Base-by-base conservation (phyloP, 129 eudicot genomes). In the Artemisia tridentata region DNA sequence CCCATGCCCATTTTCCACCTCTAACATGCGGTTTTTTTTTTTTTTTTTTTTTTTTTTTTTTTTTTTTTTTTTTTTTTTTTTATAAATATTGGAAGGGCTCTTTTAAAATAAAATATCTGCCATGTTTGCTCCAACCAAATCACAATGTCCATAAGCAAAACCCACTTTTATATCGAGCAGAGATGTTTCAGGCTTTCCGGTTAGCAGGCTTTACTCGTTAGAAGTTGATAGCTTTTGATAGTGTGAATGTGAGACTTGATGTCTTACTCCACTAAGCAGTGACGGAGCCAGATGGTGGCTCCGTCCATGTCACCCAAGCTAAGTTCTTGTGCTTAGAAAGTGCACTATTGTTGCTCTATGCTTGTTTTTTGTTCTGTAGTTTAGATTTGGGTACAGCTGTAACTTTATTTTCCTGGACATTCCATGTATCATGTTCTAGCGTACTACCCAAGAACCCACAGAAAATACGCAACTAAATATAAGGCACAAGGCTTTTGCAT, bases 221-320 rank as follows among this genome's bases (percentile, higher is more conserved):
- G 12, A 25, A 58, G 64, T 58, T 58, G 14, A 58, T 23, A 58
- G 41, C 64, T 4, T 29, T 27, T 14, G 45, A 23, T 18, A 23
- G 46, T 60, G 65, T 60, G 65, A 27, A 16, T 6, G 18, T 29
- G 65, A 27, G 65, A 60, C 65, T 29, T 13, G 41, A 60, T n/a
- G 20, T 60, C 11, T 7, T 38, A 38, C 45, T 7, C 45, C 45
- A 38, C 45, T 38, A 38, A 38, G 45, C 11, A 38, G 45, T 7
- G 45, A 38, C 45, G 11, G 8, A 6, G 46, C 45, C 29, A 27
- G 43, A 14, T 60, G 46, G 43, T 15, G 41, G 65, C n/a, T 61
- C 45, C 11, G 20, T 13, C 17, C 59, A n/a, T 17, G 59, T 54
- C 4, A 17, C 23, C 13, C 1, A 18, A 21, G 13, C 13, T 11